Evolutionary conservation across 2,329 filamentous ascomycete species (phyloP).

Genomic region (Fusarium beomiforme): DNA sequence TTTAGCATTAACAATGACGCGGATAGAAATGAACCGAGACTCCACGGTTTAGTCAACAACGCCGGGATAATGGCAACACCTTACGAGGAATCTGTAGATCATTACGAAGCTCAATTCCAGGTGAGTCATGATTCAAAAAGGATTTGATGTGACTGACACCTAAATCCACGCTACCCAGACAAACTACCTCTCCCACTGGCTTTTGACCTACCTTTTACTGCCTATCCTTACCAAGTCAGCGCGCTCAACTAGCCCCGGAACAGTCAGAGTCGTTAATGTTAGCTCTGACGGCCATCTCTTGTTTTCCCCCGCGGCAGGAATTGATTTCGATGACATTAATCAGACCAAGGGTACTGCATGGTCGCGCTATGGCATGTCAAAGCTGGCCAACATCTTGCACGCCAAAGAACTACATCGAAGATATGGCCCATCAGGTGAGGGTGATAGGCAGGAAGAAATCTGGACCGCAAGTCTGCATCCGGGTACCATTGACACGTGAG

Average conservation of each 20-base stretch:
- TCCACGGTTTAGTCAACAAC: conserved; percentile 11
- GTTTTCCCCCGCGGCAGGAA: conserved; percentile 8
- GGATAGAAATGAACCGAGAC: not conserved
- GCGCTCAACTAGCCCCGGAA: not conserved
- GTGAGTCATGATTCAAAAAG: fast-evolving
- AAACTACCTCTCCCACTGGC: conserved; percentile 25
- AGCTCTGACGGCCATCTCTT: conserved; percentile 11
- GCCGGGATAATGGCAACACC: conserved; percentile 26
- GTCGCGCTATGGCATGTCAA: conserved; percentile 16
- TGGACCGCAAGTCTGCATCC: conserved; percentile 23
- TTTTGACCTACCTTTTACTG: conserved; percentile 6
- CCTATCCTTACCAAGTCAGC: conserved; percentile 13
- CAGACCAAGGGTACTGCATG: not conserved
- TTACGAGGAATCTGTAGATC: conserved; percentile 1
- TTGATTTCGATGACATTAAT: conserved; percentile 8
- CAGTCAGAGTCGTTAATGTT: conserved; percentile 22
- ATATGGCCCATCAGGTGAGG: conserved; percentile 2
- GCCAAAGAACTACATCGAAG: conserved; percentile 14
- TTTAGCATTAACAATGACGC: not conserved
- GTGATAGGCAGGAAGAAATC: not conserved
- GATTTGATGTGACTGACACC: not conserved
- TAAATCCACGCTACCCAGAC: not conserved
- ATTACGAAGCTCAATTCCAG: conserved; percentile 17
- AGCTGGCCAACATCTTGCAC: conserved; percentile 27
- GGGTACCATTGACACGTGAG: conserved; percentile 8